Percentiles rank a stretch among this genome's conserved stretches.
phyloP scores from a whole-genome alignment of 163 green algal genomes.

The Scenedesmus sp. region DNA sequence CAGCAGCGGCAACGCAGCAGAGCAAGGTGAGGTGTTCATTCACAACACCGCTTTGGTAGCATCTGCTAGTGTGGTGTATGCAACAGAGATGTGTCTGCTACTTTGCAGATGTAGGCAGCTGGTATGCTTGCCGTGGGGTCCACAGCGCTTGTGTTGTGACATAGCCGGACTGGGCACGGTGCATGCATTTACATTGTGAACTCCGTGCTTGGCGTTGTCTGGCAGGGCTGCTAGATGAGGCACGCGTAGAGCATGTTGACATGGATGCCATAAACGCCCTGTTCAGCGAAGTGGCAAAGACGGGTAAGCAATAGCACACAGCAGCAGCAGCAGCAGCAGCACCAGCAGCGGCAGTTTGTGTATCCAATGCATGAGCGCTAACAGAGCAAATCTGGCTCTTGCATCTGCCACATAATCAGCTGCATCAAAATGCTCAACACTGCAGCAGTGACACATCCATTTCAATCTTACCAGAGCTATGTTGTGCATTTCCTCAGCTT shows the following conservation, averaged over 20 bases:
- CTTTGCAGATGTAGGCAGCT: background rate
- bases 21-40: background rate
- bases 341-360: conserved; percentile 4
- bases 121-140: background rate
- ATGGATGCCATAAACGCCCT: conserved; percentile 30
- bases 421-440: too few species aligned
- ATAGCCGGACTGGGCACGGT: background rate
- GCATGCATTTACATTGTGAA: background rate
- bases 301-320: conserved; percentile 8
- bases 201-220: background rate
- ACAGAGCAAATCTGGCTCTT: background rate
- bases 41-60: background rate
- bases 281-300: conserved; percentile 31
- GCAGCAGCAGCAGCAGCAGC: conserved; percentile 18
- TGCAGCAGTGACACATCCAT: background rate
- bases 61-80: background rate
- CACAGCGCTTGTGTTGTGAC: background rate
- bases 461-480: too few species aligned
- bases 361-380: background rate
- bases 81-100: background rate
- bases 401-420: background rate
- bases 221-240: background rate
- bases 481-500: too few species aligned
- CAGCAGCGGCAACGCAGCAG: background rate
- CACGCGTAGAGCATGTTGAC: conserved; percentile 28